Percentiles rank a stretch among this genome's conserved stretches.
Evolutionary conservation across 1,139 yeast genomes (phyloP).

Genomic region (Scheffersomyces lignicola): DNA sequence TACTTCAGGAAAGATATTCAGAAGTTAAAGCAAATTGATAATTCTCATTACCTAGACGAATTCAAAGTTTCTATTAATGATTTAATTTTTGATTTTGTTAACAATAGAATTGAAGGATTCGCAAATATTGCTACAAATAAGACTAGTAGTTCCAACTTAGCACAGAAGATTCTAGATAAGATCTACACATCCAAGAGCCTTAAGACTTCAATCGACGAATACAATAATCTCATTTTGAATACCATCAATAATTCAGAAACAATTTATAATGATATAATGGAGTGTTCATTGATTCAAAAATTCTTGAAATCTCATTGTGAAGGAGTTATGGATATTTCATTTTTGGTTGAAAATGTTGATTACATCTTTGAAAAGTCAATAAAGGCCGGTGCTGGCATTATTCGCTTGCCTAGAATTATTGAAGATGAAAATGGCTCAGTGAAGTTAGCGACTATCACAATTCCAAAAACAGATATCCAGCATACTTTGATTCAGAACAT

Average conservation of each 20-base stretch:
- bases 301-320: conserved; percentile 70
- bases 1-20: conserved; percentile 15
- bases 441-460: conserved; percentile 52
- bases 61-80: conserved; percentile 18
- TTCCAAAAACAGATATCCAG: conserved; percentile 61
- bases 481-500: conserved; percentile 64
- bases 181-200: conserved; percentile 16
- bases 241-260: conserved; percentile 20
- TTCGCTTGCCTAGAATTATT: conserved; percentile 39
- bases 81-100: conserved; percentile 20
- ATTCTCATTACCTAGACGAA: conserved; percentile 11
- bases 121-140: conserved; percentile 6
- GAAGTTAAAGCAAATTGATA: conserved; percentile 8
- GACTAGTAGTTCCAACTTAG: conserved; percentile 6
- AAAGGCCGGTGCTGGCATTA: conserved; percentile 52
- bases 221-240: conserved; percentile 13
- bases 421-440: conserved; percentile 53
- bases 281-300: conserved; percentile 27
- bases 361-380: conserved; percentile 47
- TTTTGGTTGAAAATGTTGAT: conserved; percentile 53
- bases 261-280: conserved; percentile 22
- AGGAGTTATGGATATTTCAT: conserved; percentile 72
- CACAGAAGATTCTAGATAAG: conserved; percentile 14
- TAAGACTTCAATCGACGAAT: conserved; percentile 12
- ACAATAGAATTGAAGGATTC: conserved; percentile 15